Percentiles rank a stretch among this genome's conserved stretches.
phyloP scores from a whole-genome alignment of 306 rosid genomes.

The Malus fusca region DNA sequence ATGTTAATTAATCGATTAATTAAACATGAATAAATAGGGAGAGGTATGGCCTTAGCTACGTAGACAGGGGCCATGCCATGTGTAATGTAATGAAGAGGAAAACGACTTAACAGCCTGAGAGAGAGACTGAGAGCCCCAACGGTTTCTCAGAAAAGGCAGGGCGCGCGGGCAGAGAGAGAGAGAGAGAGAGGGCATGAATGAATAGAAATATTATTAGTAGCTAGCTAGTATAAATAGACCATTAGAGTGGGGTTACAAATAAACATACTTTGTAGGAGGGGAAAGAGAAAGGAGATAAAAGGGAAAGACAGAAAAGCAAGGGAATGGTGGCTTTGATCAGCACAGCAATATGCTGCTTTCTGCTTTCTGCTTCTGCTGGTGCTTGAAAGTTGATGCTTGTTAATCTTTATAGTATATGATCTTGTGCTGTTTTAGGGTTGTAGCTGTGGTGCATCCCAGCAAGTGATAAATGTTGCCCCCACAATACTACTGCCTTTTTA shows the following conservation, averaged over 20 bases:
- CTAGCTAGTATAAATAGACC: neutral
- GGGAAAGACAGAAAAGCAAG: neutral
- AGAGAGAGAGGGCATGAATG: neutral
- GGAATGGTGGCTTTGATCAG: neutral
- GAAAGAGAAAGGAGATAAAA: neutral
- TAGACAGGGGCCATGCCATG: neutral
- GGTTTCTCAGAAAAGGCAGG: conserved; percentile 13
- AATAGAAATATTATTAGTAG: neutral
- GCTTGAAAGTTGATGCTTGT: neutral
- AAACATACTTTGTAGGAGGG: neutral
- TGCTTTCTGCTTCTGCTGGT: neutral
- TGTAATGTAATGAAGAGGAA: neutral
- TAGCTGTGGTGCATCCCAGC: neutral
- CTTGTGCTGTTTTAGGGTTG: neutral
- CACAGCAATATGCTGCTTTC: neutral
- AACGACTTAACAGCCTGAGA: neutral
- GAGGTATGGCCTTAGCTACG: neutral
- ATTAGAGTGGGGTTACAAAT: neutral
- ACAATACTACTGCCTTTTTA: neutral
- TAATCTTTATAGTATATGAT: neutral
- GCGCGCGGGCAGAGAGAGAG: neutral
- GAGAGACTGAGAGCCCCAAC: conserved; percentile 1
- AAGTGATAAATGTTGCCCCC: neutral
- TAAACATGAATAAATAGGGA: neutral
- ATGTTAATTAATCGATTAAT: neutral